phyloP scores from a whole-genome alignment of 2,329 filamentous ascomycete genomes.

The Teratosphaeria destructans region DNA sequence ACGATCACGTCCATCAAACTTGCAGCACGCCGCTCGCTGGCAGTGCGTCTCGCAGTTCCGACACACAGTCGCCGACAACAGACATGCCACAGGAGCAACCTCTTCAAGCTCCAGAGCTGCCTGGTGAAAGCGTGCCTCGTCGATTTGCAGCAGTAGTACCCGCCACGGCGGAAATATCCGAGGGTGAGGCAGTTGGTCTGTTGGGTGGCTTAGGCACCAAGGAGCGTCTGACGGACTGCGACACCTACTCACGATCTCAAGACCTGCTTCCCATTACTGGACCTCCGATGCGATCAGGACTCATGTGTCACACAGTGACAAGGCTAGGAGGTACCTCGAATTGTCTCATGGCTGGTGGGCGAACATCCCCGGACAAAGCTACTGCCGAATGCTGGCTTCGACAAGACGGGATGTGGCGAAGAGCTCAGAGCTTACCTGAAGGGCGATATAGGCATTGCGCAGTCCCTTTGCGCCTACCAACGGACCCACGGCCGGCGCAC shows the following conservation, averaged over 20 bases:
- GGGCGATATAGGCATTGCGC: slow-evolving; percentile 67
- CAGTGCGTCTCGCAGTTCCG: slow-evolving; percentile 4
- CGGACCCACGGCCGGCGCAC: slow-evolving; percentile 19
- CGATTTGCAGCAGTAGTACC: slow-evolving; percentile 31
- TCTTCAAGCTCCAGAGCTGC: slow-evolving; percentile 17
- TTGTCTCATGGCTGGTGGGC: slow-evolving; percentile 63
- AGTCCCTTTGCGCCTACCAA: slow-evolving; percentile 32
- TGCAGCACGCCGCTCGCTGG: slow-evolving; percentile 13
- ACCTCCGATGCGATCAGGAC: slow-evolving; percentile 23
- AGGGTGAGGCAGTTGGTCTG: slow-evolving; percentile 26
- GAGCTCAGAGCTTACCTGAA: slow-evolving; percentile 54
- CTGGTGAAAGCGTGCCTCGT: slow-evolving; percentile 16
- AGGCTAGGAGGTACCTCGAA: slow-evolving; percentile 45
- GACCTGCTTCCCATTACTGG: slow-evolving; percentile 15
- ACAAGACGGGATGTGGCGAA: slow-evolving; percentile 52
- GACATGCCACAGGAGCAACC: slow-evolving; percentile 19
- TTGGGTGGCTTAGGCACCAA: slow-evolving; percentile 39
- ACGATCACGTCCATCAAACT: slow-evolving; percentile 14
- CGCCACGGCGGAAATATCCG: slow-evolving; percentile 16
- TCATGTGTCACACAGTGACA: slow-evolving; percentile 69
- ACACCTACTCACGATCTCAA: slow-evolving; percentile 30
- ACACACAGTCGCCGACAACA: slow-evolving; percentile 1
- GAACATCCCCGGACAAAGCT: slow-evolving; percentile 61
- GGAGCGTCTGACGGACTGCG: slow-evolving; percentile 37
- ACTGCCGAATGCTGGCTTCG: slow-evolving; percentile 69